Base-by-base conservation (phyloP, 306 rosid species). In the Astragalus membranaceus region DNA sequence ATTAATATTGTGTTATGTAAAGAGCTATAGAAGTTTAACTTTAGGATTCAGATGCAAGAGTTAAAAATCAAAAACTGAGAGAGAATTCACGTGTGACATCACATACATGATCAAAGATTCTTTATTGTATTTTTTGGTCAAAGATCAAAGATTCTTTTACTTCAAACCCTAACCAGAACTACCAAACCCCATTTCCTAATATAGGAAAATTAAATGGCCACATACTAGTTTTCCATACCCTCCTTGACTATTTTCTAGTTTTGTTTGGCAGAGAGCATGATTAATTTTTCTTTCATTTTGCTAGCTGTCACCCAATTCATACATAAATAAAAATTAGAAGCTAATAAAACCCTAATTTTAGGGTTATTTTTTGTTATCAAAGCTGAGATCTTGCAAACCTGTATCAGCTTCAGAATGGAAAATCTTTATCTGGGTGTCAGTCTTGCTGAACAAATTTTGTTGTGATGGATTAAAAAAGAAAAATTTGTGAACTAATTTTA, bases 71-170 rank as follows among this genome's bases (percentile, higher is more conserved):
- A 79, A 74, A 80, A 83, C 82, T 49, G 78, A 85, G 72, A 36
- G 7, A 36, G 7, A 36, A 29, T 29, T 64, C 83, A 50, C 68
- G 73, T 50, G 87, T 88, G 95, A 88, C 89, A 82, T 86, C 23
- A n/a, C n/a, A n/a, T n/a, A n/a, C n/a, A n/a, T n/a, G 89, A 82
- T 81, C 82, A n/a, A n/a, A n/a, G n/a, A n/a, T n/a, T n/a, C n/a
- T n/a, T n/a, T n/a, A n/a, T n/a, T n/a, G n/a, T n/a, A n/a, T n/a
- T n/a, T n/a, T n/a, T n/a, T n/a, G n/a, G n/a, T n/a, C n/a, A n/a
- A n/a, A n/a, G 89, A 82, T 81, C 82, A 84, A 84, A 86, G 96
- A 90, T 90, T 84, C 89, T 77, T 56, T n/a, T n/a, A n/a, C n/a
- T n/a, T n/a, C n/a, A n/a, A n/a, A n/a, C 90, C 89, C 89, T 90